A percentile compares a stretch with the other conserved stretches of the same genome.
phyloP scores from a whole-genome alignment of 768 basidiomycete genomes.

The Hortiboletus flavorubellus region DNA sequence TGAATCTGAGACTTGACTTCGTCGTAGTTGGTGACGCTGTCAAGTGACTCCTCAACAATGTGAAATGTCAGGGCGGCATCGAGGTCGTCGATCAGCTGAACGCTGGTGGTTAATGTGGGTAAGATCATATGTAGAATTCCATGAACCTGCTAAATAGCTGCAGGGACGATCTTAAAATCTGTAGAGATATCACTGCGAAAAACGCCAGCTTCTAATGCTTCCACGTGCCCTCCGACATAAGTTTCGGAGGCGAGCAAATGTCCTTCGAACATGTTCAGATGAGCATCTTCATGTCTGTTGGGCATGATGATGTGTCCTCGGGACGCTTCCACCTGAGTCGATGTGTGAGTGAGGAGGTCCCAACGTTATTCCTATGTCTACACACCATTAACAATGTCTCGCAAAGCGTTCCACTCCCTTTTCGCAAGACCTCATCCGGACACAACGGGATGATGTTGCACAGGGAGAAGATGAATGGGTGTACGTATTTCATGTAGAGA shows the following conservation, averaged over 20 bases:
- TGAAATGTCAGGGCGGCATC: conserved; percentile 90
- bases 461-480: conserved; percentile 98
- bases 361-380: neutral
- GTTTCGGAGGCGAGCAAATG: conserved; percentile 97
- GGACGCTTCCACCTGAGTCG: conserved; percentile 86
- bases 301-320: conserved; percentile 94
- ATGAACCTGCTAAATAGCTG: conserved; percentile 75
- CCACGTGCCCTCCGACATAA: conserved; percentile 98
- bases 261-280: conserved; percentile 91
- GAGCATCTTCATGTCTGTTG: conserved; percentile 90
- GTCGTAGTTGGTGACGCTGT: conserved; percentile 91
- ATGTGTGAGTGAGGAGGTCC: conserved; percentile 2
- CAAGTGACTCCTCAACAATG: conserved; percentile 82
- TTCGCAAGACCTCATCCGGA: conserved; percentile 94
- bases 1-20: conserved; percentile 82
- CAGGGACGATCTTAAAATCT: conserved; percentile 92
- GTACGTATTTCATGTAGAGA: conserved; percentile 99
- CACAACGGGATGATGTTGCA: conserved; percentile 98
- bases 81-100: conserved; percentile 87
- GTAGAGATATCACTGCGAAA: conserved; percentile 94
- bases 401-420: conserved; percentile 95
- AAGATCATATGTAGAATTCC: neutral
- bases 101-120: neutral
- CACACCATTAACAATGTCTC: conserved; percentile 96
- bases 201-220: conserved; percentile 96